Conservation (phyloP, 2,329 filamentous ascomycete species). For the Fusarium nurragi region DNA sequence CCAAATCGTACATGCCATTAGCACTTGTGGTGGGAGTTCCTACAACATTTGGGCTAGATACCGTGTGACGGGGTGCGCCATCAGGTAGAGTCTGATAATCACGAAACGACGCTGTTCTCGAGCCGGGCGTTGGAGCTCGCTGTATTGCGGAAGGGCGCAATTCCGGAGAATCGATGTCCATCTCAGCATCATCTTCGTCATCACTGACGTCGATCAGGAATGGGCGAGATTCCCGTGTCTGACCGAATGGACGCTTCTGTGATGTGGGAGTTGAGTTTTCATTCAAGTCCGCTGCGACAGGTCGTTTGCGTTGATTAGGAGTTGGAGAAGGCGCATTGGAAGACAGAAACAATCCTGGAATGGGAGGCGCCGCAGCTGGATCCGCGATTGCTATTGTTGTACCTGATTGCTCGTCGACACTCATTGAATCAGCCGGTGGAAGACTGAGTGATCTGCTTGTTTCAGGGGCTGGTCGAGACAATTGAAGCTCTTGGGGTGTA, state of each 20-base stretch:
- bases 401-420: constrained; percentile 7
- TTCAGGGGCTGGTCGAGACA: constrained; percentile 4
- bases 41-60: constrained; percentile 52
- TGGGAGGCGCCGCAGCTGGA: constrained; percentile 37
- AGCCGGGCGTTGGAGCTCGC: constrained; percentile 45
- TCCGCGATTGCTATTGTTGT: constrained; percentile 17
- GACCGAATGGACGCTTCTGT: constrained; percentile 70
- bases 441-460: constrained; percentile 7
- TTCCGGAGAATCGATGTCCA: constrained; percentile 70
- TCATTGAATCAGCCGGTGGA: not conserved
- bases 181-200: constrained; percentile 70
- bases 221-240: constrained; percentile 65
- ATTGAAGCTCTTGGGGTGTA: not conserved
- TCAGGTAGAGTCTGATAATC: constrained; percentile 58
- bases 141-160: constrained; percentile 53
- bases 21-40: constrained; percentile 52
- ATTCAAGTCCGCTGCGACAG: constrained; percentile 75
- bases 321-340: constrained; percentile 39
- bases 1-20: constrained; percentile 54
- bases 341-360: constrained; percentile 52
- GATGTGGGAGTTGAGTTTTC: constrained; percentile 56
- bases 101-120: constrained; percentile 52
- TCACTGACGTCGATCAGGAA: constrained; percentile 90
- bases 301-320: constrained; percentile 50
- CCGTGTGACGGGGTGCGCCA: constrained; percentile 51